Evolutionary conservation across 2,329 filamentous ascomycete species (phyloP).

Genomic region (Orbilia quercus): DNA sequence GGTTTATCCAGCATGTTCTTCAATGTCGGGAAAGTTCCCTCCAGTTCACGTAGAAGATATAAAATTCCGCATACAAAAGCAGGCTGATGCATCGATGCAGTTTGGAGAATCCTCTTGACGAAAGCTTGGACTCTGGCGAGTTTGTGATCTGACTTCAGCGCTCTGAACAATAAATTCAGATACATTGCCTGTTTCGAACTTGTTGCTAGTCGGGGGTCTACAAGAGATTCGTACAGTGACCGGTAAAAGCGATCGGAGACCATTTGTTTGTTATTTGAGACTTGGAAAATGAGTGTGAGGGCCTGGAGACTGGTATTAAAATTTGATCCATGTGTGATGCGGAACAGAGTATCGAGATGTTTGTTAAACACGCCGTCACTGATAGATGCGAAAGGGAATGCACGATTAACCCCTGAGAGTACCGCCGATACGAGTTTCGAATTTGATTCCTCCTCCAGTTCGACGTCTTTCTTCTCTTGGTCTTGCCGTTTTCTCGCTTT

Average conservation of each 20-base stretch:
- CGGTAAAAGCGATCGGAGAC: constrained; percentile 92
- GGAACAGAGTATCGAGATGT: constrained; percentile 93
- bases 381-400: constrained; percentile 88
- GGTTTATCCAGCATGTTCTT: constrained; percentile 81
- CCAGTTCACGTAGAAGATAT: constrained; percentile 85
- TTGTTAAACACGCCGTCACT: constrained; percentile 82
- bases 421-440: constrained; percentile 94
- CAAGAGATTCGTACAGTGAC: constrained; percentile 91
- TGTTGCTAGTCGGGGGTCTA: constrained; percentile 86
- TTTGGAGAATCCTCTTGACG: constrained; percentile 88
- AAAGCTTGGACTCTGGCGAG: constrained; percentile 94
- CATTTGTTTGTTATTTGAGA: constrained; percentile 81
- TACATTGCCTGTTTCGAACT: constrained; percentile 97
- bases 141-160: constrained; percentile 89
- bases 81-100: constrained; percentile 84
- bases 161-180: constrained; percentile 87
- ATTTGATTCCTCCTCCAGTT: constrained; percentile 74
- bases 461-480: constrained; percentile 59
- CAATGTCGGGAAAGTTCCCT: constrained; percentile 81
- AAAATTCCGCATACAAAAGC: constrained; percentile 93
- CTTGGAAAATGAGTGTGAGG: constrained; percentile 91
- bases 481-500: constrained; percentile 61
- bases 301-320: constrained; percentile 99
- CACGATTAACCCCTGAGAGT: constrained; percentile 92
- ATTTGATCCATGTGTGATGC: constrained; percentile 95